Evolutionary conservation across 202 grass and related monocot species (phyloP).

Genomic region (Schoenoplectus tabernaemontani): DNA sequence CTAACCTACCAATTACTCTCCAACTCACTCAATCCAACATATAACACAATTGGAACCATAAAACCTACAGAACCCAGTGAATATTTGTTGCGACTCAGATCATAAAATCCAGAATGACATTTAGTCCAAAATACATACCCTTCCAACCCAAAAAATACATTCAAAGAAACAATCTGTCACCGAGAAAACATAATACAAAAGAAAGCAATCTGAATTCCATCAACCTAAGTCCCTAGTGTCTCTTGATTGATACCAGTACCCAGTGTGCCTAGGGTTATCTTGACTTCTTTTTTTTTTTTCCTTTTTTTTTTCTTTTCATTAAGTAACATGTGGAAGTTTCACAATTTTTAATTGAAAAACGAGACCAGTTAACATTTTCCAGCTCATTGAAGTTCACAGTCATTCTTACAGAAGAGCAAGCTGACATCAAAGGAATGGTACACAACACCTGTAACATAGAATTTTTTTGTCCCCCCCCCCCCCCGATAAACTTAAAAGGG

Average conservation of each 20-base stretch:
- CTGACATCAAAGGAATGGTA: neutral
- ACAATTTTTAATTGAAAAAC: neutral
- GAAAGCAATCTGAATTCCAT: neutral
- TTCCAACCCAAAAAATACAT: neutral
- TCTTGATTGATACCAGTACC: neutral
- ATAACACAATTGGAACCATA: neutral
- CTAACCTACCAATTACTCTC: neutral
- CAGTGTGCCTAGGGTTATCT: neutral
- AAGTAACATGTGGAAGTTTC: neutral
- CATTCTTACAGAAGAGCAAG: neutral
- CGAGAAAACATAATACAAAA: neutral
- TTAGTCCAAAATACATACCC: neutral
- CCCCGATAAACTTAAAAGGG: neutral
- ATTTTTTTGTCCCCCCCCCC: too few relatives aligned
- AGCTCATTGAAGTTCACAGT: neutral
- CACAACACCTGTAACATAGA: neutral
- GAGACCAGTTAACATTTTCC: neutral
- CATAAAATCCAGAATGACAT: neutral
- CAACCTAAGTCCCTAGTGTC: too few relatives aligned
- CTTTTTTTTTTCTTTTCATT: neutral
- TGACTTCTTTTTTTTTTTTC: neutral
- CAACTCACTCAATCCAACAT: neutral
- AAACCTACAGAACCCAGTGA: neutral
- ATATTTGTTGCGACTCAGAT: neutral
- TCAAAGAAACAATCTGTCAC: neutral